These are phyloP conservation scores for Daldinia grandis DNA, from an alignment of 495 filamentous ascomycete species.

Conservation along the genomic window DNA sequence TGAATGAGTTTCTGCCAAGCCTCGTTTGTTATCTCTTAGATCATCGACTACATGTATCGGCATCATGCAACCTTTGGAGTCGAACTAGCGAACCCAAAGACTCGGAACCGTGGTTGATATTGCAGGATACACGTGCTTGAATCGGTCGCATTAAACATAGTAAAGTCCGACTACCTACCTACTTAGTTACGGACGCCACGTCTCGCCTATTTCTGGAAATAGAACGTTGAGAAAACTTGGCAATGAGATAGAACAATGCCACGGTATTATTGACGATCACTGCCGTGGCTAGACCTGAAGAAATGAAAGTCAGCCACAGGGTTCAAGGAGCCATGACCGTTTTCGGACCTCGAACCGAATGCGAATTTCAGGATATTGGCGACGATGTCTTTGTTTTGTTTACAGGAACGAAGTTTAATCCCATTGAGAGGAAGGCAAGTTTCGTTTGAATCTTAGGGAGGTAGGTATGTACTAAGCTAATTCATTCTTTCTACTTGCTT, in stretches of 20 bases:
- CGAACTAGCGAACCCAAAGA: neutral
- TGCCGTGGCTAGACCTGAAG: neutral
- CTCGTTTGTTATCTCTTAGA: neutral
- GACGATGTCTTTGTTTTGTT: neutral
- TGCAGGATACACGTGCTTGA: constrained; percentile 2
- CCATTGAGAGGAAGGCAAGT: neutral
- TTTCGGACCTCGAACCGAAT: constrained; percentile 8
- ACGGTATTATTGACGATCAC: constrained; percentile 1
- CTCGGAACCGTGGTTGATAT: constrained; percentile 2
- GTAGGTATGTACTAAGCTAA: neutral
- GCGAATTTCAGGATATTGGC: neutral
- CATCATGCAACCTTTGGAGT: neutral
- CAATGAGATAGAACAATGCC: neutral
- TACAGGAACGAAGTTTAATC: neutral
- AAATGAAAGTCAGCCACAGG: neutral
- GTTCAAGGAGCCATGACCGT: neutral
- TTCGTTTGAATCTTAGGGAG: neutral
- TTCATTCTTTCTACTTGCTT: neutral
- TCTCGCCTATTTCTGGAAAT: neutral
- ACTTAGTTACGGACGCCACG: neutral
- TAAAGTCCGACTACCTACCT: neutral
- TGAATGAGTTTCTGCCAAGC: neutral
- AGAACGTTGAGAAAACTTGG: neutral
- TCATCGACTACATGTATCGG: neutral
- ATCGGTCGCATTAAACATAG: neutral